A percentile compares a stretch with the other conserved stretches of the same genome.
These are phyloP conservation scores for Tetrahymena elliotti DNA, from an alignment of 73 alveolate species.

Conservation along the genomic window DNA sequence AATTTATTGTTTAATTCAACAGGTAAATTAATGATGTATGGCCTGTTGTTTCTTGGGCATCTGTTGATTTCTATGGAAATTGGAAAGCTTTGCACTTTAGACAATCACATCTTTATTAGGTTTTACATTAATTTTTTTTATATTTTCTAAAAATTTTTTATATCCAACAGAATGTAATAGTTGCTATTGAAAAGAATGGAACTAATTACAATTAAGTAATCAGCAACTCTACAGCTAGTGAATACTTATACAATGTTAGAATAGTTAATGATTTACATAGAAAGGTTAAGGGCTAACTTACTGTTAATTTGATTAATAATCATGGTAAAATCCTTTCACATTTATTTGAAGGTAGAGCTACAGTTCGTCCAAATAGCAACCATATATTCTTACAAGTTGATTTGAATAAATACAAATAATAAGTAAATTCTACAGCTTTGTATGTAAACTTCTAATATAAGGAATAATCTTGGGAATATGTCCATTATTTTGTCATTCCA, in stretches of 20 bases:
- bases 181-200: background rate
- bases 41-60: slow-evolving; percentile 92
- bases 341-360: background rate
- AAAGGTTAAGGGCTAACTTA: background rate
- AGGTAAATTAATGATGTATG: slow-evolving; percentile 77
- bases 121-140: slow-evolving; percentile 12
- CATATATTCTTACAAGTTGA: background rate
- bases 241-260: background rate
- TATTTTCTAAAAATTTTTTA: slow-evolving; percentile 6
- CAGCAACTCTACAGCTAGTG: background rate
- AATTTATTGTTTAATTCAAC: background rate
- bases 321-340: background rate
- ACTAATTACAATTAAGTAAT: background rate
- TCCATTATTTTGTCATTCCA: background rate
- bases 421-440: background rate
- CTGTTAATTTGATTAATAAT: background rate
- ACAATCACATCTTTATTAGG: slow-evolving; percentile 49
- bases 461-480: background rate
- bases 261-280: background rate
- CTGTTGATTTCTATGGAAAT: slow-evolving; percentile 81
- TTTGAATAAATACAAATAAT: background rate
- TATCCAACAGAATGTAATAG: background rate
- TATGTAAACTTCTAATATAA: background rate
- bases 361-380: background rate
- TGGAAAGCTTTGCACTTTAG: slow-evolving; percentile 82